These are phyloP conservation scores for Orbilia brochopaga DNA, from an alignment of 2,329 filamentous ascomycete species.

Conservation along the genomic window DNA sequence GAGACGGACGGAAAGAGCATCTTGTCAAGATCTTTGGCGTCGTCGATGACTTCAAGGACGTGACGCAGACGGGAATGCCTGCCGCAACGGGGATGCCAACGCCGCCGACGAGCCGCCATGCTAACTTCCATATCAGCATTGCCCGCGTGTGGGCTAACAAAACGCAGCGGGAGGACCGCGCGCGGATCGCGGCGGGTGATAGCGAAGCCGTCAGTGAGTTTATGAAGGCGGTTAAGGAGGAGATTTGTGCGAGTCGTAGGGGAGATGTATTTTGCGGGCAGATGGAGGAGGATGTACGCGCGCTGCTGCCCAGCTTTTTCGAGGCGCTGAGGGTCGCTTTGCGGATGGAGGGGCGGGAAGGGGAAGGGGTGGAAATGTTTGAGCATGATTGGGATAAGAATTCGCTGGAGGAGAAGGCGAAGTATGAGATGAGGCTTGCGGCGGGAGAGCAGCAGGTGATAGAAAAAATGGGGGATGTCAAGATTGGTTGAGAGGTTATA, in stretches of 20 bases:
- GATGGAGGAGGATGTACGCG: slow-evolving; percentile 42
- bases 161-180: not conserved
- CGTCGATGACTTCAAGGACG: slow-evolving; percentile 51
- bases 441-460: not conserved
- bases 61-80: slow-evolving; percentile 55
- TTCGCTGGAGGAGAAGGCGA: slow-evolving; percentile 53
- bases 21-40: not conserved
- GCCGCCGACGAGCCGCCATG: slow-evolving; percentile 54
- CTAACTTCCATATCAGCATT: slow-evolving; percentile 55
- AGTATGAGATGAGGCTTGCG: slow-evolving; percentile 29
- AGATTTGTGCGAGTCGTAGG: slow-evolving; percentile 53
- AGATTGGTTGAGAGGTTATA: not conserved
- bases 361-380: slow-evolving; percentile 48
- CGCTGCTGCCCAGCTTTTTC: slow-evolving; percentile 55
- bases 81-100: slow-evolving; percentile 50
- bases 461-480: not conserved
- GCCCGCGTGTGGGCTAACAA: slow-evolving; percentile 54
- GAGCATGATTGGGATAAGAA: slow-evolving; percentile 54
- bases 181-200: not conserved
- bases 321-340: slow-evolving; percentile 53
- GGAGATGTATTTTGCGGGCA: slow-evolving; percentile 54
- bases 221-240: slow-evolving; percentile 46
- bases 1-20: slow-evolving; percentile 2
- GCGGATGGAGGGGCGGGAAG: slow-evolving; percentile 49
- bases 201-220: slow-evolving; percentile 50